Evolutionary conservation across 495 filamentous ascomycete genomes (phyloP), one percentile per base, ranked within the genome.

Genomic region (Penicillium psychrofluorescens): DNA sequence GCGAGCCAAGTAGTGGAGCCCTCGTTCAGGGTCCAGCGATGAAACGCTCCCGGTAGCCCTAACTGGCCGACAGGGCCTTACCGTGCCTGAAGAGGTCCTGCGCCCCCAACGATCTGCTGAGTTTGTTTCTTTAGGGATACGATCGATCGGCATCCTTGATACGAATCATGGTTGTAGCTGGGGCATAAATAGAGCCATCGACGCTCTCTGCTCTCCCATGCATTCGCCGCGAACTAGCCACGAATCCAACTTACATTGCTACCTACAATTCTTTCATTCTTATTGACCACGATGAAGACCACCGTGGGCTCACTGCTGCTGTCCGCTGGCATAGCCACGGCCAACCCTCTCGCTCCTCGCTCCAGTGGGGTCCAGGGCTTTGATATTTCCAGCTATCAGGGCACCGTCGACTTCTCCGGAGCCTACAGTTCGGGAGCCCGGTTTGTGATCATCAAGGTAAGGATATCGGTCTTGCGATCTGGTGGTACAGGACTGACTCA

Each of bases 381-480:
- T 49, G 81, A 85, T 49, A 77, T 85, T 51, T 84, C 81, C 11
- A 54, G 74, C 50, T 82, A 79, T 42, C 80, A 83, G 53, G 45
- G 62, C 16, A 75, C 36, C 34, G 76, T 84, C 35, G 59, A 84
- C 66, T 83, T 78, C 49, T 54, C 59, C 1, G 63, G 56, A 12
- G 80, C 80, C 2, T 79, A 83, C 45, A 59, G 42, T 14, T 49
- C 64, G 12, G 80, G 80, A 14, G 76, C 78, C n/a, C 75, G 79
- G 13, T 85, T 84, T 45, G 80, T 81, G 49, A 81, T 83, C 35
- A 81, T 84, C 67, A 85, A 85, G 71, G 81, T 74, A 37, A 39
- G 42, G 11, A 3, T n/a, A 11, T 12, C 8, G 6, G 1, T 16
- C 36, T 14, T 14, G 29, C 11, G 9, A 22, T 15, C 14, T 16